Conservation (phyloP, 768 basidiomycete genomes). For the Porpolomopsis calyptriformis region DNA sequence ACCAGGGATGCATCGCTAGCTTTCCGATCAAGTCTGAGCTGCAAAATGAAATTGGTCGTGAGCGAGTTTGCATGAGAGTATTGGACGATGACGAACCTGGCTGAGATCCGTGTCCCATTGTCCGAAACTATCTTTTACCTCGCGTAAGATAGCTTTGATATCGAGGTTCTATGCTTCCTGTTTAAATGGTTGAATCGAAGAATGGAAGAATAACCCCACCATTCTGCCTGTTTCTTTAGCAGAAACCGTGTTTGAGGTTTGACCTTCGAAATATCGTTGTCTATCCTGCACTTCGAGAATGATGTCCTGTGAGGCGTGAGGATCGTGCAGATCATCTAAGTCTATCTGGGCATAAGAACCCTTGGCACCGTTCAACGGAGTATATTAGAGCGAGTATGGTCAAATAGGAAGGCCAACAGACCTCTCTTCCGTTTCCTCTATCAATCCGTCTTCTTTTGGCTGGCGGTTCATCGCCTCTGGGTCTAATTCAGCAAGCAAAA, state of each 20-base stretch:
- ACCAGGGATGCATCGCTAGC: constrained; percentile 56
- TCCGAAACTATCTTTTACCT: constrained; percentile 35
- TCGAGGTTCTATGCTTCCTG: constrained; percentile 31
- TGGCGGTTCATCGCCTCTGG: constrained; percentile 45
- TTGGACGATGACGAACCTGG: constrained; percentile 32
- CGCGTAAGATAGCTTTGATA: constrained; percentile 35
- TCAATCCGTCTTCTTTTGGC: constrained; percentile 51
- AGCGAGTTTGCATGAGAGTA: neutral
- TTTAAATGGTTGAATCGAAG: neutral
- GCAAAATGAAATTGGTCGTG: constrained; percentile 1
- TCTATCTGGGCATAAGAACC: constrained; percentile 51
- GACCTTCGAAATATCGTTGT: constrained; percentile 72
- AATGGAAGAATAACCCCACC: constrained; percentile 14
- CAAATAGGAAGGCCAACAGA: constrained; percentile 15
- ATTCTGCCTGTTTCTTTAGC: constrained; percentile 21
- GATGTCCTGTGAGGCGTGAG: constrained; percentile 56
- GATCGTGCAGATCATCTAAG: constrained; percentile 73
- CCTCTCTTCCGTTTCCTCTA: constrained; percentile 30
- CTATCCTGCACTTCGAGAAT: constrained; percentile 80
- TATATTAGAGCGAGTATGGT: constrained; percentile 2
- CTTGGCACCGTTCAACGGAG: constrained; percentile 15
- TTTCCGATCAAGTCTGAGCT: constrained; percentile 63
- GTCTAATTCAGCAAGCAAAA: constrained; percentile 6
- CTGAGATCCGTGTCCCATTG: constrained; percentile 50
- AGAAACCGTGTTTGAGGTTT: constrained; percentile 24